phyloP scores from a whole-genome alignment of 371 early-diverging fungal species.

The Parasitella parasitica region DNA sequence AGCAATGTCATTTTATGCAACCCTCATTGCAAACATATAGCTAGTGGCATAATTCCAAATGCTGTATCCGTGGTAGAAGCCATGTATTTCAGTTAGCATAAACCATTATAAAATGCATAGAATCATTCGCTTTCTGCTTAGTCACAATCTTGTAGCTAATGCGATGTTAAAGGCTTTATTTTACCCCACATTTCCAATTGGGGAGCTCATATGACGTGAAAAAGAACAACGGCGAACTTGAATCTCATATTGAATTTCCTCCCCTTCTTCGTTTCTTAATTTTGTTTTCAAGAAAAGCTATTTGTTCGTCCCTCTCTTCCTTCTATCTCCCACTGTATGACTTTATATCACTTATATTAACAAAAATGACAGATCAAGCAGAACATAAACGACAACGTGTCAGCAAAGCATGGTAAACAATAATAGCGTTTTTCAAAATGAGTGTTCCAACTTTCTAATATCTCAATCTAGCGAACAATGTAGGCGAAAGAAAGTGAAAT shows the following conservation, averaged over 20 bases:
- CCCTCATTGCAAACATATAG: too few species aligned
- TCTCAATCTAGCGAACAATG: conserved; percentile 49
- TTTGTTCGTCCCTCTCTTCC: background rate
- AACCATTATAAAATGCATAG: too few species aligned
- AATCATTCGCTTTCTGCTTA: too few species aligned
- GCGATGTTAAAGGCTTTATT: background rate
- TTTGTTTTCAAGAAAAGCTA: background rate
- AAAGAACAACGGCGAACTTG: background rate
- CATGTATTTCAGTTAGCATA: too few species aligned
- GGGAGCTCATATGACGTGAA: conserved; percentile 15
- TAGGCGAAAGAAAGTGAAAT: conserved; percentile 64
- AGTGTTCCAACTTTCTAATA: background rate
- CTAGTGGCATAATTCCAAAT: too few species aligned
- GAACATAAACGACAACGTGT: conserved; percentile 45
- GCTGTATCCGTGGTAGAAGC: too few species aligned
- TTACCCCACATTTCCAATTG: conserved; percentile 15
- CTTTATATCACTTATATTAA: background rate
- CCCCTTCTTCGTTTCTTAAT: background rate
- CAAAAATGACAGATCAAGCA: conserved; percentile 1
- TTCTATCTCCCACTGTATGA: background rate
- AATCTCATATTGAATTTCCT: background rate
- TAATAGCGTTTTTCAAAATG: background rate
- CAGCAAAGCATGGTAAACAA: conserved; percentile 46
- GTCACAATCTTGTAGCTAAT: background rate
- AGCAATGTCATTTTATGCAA: too few species aligned